phyloP scores from a whole-genome alignment of 1,284 basidiomycete species.

The Apiotrichum gamsii region DNA sequence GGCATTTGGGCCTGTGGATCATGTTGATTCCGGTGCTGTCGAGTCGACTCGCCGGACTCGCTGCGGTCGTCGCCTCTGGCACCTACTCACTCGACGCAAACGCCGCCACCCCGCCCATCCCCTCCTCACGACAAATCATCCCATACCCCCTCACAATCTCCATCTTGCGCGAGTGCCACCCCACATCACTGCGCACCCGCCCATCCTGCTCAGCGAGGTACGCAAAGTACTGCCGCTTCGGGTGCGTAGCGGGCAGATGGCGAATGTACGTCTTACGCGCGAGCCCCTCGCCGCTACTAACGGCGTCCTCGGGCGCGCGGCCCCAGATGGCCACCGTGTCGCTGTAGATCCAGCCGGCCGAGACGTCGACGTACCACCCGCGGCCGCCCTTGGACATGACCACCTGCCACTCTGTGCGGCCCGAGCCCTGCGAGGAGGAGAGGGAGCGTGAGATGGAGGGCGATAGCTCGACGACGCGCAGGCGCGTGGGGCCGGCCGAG shows the following conservation, averaged over 20 bases:
- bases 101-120: conserved; percentile 85
- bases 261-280: conserved; percentile 29
- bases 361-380: conserved; percentile 91
- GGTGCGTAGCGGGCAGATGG: conserved; percentile 51
- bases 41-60: no score
- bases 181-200: conserved; percentile 79
- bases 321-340: conserved; percentile 13
- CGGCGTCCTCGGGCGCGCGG: neutral
- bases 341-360: conserved; percentile 64
- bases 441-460: conserved; percentile 60
- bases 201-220: conserved; percentile 74
- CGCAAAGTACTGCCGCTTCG: conserved; percentile 62
- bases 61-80: no score
- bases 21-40: no score
- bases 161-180: conserved; percentile 97
- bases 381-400: conserved; percentile 84
- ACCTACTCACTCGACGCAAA: conserved; percentile 76
- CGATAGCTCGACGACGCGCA: conserved; percentile 84
- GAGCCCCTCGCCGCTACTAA: conserved; percentile 2
- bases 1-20: no score
- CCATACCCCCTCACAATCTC: conserved; percentile 87
- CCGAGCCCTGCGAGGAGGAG: conserved; percentile 50
- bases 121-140: conserved; percentile 84
- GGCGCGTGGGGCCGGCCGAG: conserved; percentile 58
- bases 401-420: conserved; percentile 65